Evolutionary conservation across 495 filamentous ascomycete genomes (phyloP).

Genomic region (Pyrenula aspistea): DNA sequence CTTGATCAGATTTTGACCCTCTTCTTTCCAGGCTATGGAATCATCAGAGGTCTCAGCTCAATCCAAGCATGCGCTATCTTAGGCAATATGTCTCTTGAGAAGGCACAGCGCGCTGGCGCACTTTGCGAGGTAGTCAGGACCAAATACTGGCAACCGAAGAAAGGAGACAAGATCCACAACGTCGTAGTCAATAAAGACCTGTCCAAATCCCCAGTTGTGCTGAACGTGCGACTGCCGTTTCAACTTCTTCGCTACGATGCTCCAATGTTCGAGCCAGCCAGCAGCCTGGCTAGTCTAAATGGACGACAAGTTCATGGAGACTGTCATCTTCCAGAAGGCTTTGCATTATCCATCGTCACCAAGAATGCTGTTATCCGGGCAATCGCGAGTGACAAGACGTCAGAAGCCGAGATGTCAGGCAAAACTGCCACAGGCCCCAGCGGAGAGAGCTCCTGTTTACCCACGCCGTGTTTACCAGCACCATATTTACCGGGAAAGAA

Average conservation of each 20-base stretch:
- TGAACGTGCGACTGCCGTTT: not conserved
- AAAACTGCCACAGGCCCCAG: not conserved
- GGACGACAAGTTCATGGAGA: not conserved
- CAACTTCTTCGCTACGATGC: not conserved
- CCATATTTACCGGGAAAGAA: not conserved
- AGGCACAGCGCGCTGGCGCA: constrained; percentile 15
- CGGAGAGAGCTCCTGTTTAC: not conserved
- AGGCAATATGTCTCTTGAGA: constrained; percentile 13
- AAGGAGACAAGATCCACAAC: constrained; percentile 11
- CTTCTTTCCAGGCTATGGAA: constrained; percentile 20
- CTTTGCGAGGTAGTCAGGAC: constrained; percentile 23
- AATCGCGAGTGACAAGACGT: not conserved
- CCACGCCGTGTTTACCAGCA: not conserved
- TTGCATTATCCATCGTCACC: not conserved
- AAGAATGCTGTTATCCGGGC: not conserved
- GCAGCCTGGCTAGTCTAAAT: not conserved
- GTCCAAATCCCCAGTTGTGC: not conserved
- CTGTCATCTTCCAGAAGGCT: not conserved
- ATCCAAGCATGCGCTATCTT: constrained; percentile 14
- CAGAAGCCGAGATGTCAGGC: not conserved
- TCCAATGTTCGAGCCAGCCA: not conserved
- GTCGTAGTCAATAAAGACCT: not conserved
- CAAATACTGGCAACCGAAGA: constrained; percentile 18
- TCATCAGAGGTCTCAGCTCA: constrained; percentile 16
- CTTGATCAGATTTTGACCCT: constrained; percentile 13